Conservation (phyloP, 2,329 filamentous ascomycete species). For the Fusarium chaquense region DNA sequence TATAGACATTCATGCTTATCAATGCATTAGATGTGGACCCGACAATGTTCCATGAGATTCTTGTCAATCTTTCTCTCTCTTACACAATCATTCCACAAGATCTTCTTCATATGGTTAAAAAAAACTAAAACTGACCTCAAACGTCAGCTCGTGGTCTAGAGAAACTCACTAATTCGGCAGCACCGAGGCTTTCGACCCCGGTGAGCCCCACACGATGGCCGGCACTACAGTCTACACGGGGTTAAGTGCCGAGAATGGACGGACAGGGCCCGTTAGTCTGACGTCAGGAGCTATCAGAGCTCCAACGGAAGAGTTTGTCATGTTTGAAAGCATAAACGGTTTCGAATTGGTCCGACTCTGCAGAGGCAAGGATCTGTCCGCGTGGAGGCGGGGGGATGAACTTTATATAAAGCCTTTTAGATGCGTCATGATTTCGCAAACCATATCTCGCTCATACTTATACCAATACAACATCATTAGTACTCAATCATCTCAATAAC, state of each 20-base stretch:
- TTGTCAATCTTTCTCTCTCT: not conserved
- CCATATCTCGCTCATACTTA: not conserved
- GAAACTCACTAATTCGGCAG: slow-evolving; percentile 9
- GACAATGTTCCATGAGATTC: slow-evolving; percentile 14
- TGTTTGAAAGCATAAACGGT: slow-evolving; percentile 15
- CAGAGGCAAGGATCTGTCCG: slow-evolving; percentile 2
- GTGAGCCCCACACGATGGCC: slow-evolving; percentile 22
- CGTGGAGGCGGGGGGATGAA: slow-evolving; percentile 17
- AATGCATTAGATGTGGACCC: not conserved
- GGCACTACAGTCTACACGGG: slow-evolving; percentile 30
- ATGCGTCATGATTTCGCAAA: slow-evolving; percentile 7
- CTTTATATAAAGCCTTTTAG: slow-evolving; percentile 28
- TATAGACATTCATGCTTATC: not conserved
- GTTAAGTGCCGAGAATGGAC: slow-evolving; percentile 41
- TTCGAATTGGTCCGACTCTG: slow-evolving; percentile 27
- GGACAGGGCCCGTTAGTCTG: slow-evolving; percentile 28
- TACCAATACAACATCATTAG: too few relatives aligned
- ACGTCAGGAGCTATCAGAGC: slow-evolving; percentile 26
- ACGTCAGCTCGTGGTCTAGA: not conserved
- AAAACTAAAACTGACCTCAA: not conserved
- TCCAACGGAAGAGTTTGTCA: slow-evolving; percentile 36
- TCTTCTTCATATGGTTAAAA: not conserved
- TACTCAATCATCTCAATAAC: not conserved
- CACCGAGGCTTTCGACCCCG: slow-evolving; percentile 24
- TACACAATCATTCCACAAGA: not conserved